phyloP scores from a whole-genome alignment of 768 basidiomycete genomes.

The Podaxis mareebaensis region DNA sequence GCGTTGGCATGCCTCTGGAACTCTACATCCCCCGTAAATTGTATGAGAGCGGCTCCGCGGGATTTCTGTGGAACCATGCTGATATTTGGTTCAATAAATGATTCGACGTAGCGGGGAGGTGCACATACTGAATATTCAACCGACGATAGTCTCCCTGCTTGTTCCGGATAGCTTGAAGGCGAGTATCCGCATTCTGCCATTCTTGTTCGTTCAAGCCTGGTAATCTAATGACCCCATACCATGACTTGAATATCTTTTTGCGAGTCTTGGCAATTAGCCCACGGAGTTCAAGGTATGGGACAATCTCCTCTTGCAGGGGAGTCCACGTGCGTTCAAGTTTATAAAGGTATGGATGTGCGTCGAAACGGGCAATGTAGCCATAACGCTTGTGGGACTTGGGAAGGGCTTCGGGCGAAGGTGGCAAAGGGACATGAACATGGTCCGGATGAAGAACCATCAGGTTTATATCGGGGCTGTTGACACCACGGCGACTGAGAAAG shows the following conservation, averaged over 20 bases:
- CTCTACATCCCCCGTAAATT: conserved; percentile 55
- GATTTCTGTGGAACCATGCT: conserved; percentile 51
- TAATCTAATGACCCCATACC: conserved; percentile 54
- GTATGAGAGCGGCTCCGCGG: conserved; percentile 51
- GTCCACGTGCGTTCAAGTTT: conserved; percentile 16
- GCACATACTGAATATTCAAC: conserved; percentile 38
- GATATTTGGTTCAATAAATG: conserved; percentile 9
- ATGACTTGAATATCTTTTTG: conserved; percentile 33
- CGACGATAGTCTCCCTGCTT: conserved; percentile 39
- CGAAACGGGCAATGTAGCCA: neutral
- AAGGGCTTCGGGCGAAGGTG: conserved; percentile 20
- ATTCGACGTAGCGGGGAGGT: neutral
- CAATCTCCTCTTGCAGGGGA: conserved; percentile 33
- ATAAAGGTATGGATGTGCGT: conserved; percentile 12
- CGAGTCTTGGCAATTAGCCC: conserved; percentile 47
- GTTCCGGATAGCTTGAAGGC: conserved; percentile 27
- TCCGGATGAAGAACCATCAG: conserved; percentile 48
- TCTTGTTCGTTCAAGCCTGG: conserved; percentile 31
- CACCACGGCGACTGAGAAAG: conserved; percentile 46
- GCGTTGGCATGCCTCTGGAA: conserved; percentile 44
- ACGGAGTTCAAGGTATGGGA: conserved; percentile 37
- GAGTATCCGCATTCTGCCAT: conserved; percentile 21
- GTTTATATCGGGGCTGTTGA: conserved; percentile 33
- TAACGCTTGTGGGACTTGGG: conserved; percentile 14
- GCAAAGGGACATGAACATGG: conserved; percentile 44